Evolutionary conservation across 2,329 filamentous ascomycete genomes (phyloP).

Genomic region (Aspergillus viridinutans): DNA sequence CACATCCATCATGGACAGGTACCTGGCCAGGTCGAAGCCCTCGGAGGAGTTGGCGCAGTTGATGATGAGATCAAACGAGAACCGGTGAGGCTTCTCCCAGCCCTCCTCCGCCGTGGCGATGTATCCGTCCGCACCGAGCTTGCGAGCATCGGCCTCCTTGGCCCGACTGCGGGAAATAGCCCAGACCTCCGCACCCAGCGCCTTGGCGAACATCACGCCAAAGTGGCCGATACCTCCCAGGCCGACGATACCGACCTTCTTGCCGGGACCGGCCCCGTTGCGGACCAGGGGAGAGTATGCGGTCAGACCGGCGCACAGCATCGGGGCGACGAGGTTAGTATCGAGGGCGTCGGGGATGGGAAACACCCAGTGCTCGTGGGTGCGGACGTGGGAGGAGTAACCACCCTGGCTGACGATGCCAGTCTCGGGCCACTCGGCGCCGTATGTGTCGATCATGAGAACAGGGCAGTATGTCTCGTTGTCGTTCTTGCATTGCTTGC

Average conservation of each 20-base stretch:
- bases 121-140: conserved; percentile 59
- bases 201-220: conserved; percentile 65
- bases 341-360: conserved; percentile 66
- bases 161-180: conserved; percentile 57
- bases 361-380: conserved; percentile 71
- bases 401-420: conserved; percentile 64
- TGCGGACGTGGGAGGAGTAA: conserved; percentile 65
- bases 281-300: conserved; percentile 72
- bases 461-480: conserved; percentile 67
- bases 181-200: conserved; percentile 59
- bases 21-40: conserved; percentile 56
- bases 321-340: conserved; percentile 62
- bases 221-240: conserved; percentile 67
- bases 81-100: conserved; percentile 53
- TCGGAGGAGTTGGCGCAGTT: conserved; percentile 76
- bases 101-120: conserved; percentile 55
- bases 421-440: conserved; percentile 52
- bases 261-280: conserved; percentile 67
- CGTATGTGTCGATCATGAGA: conserved; percentile 48
- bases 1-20: conserved; percentile 75
- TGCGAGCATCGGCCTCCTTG: conserved; percentile 58
- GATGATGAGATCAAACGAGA: conserved; percentile 61
- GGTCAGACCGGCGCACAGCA: conserved; percentile 81
- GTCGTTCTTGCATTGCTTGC: conserved; percentile 61
- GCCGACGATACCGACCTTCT: conserved; percentile 39